Base-by-base conservation (phyloP, 2,329 filamentous ascomycete genomes). In the Scedosporium boydii region DNA sequence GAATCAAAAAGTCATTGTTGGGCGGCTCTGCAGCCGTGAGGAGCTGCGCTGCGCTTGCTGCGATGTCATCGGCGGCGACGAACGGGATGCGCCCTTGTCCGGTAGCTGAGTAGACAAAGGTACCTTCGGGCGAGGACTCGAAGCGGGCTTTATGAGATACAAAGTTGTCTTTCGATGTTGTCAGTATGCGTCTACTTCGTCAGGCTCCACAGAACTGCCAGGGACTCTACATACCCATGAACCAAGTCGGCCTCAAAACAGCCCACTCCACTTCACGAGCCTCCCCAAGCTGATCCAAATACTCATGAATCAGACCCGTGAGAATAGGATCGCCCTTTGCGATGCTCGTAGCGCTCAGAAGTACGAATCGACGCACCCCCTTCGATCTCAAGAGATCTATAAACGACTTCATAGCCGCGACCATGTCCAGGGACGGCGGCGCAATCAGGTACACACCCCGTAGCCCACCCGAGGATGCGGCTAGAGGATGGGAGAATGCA, bases 191-290 rank as follows among this genome's bases (percentile, higher is more conserved):
- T 18, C 42, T 18, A 4, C 42, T 46, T 18, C 42, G 18, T 46
- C 42, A 10, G 10, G 6, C 27, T 3, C 44, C 48, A 18, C 18
- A 58, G 16, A 34, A 34, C 29, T 34, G 2, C 5, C 5, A 34
- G 5, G 7, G 6, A 34, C 2, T 9, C 6, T 6, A 68, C 70
- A 63, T 69, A 77, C 76, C 71, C 70, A 78, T 78, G 63, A 82
- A 82, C 77, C 78, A 82, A 16, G 74, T 77, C 4, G 79, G 77
- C 63, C 77, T 67, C 65, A 82, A 63, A 6, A 78, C 73, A 4
- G 72, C 72, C 71, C 75, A 81, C 60, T 77, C 76, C 1, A 77
- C 66, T 16, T 72, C 70, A 0, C 71, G 73, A 23, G 63, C 56
- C 16, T 69, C 66, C 12, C 73, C 74, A 1, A 76, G 70, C 66